phyloP scores from a whole-genome alignment of 2,329 filamentous ascomycete species.

The Monosporascus sp. region DNA sequence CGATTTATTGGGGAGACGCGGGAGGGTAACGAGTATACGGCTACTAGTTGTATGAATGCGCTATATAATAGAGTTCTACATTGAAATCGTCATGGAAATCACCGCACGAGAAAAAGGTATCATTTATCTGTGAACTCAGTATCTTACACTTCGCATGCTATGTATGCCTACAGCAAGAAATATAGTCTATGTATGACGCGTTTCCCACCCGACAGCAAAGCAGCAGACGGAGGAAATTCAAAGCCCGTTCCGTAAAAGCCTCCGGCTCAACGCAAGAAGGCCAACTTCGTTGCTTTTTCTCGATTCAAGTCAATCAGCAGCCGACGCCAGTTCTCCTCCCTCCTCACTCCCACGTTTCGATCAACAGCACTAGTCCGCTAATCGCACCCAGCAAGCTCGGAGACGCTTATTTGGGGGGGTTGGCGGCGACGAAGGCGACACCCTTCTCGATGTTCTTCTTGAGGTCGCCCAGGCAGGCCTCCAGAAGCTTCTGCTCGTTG shows the following conservation, averaged over 20 bases:
- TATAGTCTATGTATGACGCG: neutral
- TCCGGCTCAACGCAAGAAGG: neutral
- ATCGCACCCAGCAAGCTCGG: conserved; percentile 3
- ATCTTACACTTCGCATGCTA: neutral
- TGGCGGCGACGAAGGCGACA: conserved; percentile 53
- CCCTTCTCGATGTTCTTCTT: conserved; percentile 97
- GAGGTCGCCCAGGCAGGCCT: conserved; percentile 77
- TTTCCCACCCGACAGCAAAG: neutral
- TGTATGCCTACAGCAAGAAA: neutral
- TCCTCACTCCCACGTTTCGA: conserved; percentile 4
- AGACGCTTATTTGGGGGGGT: conserved; percentile 53
- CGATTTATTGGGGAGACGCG: too few relatives aligned
- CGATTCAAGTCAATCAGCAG: neutral
- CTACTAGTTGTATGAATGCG: too few relatives aligned
- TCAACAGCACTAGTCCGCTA: neutral
- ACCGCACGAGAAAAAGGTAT: neutral
- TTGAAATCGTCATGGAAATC: neutral
- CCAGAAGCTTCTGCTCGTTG: conserved; percentile 84
- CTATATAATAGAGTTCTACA: too few relatives aligned
- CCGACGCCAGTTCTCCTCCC: neutral
- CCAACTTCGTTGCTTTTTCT: neutral
- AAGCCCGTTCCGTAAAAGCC: neutral
- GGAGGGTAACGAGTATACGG: too few relatives aligned
- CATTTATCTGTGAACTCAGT: neutral
- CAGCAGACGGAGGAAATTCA: neutral